phyloP scores from a whole-genome alignment of 2,329 filamentous ascomycete species.

The Geosmithia flava region DNA sequence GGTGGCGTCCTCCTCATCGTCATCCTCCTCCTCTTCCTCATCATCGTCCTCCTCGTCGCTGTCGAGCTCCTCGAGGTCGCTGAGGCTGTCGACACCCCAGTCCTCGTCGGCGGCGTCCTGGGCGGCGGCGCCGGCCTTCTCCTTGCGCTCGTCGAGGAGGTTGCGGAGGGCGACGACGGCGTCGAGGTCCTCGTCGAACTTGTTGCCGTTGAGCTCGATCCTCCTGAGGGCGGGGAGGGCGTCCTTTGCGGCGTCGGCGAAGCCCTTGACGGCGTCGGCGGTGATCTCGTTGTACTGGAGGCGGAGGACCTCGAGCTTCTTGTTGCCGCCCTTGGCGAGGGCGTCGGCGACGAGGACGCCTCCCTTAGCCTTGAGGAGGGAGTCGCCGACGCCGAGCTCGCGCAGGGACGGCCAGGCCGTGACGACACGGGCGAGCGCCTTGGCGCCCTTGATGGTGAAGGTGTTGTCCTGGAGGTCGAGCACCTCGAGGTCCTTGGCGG shows the following conservation, averaged over 20 bases:
- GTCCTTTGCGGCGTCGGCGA: constrained; percentile 55
- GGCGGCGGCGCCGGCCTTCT: constrained; percentile 52
- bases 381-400: constrained; percentile 85
- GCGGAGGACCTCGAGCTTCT: constrained; percentile 66
- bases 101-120: constrained; percentile 54
- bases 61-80: constrained; percentile 71
- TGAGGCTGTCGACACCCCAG: constrained; percentile 77
- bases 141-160: constrained; percentile 66
- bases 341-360: constrained; percentile 61
- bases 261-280: constrained; percentile 55
- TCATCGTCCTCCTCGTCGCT: constrained; percentile 60
- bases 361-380: constrained; percentile 68
- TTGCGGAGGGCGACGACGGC: constrained; percentile 56
- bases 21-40: constrained; percentile 54
- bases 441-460: constrained; percentile 72
- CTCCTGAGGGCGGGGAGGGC: constrained; percentile 66
- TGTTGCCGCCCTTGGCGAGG: constrained; percentile 63
- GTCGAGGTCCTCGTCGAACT: constrained; percentile 76
- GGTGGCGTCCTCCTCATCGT: constrained; percentile 53
- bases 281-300: constrained; percentile 95
- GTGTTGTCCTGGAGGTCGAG: constrained; percentile 97
- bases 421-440: constrained; percentile 64
- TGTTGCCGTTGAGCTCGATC: constrained; percentile 93
- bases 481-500: constrained; percentile 56
- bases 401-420: constrained; percentile 61